Conservation (phyloP, 1,284 basidiomycete genomes). For the Leccinum proliferum region DNA sequence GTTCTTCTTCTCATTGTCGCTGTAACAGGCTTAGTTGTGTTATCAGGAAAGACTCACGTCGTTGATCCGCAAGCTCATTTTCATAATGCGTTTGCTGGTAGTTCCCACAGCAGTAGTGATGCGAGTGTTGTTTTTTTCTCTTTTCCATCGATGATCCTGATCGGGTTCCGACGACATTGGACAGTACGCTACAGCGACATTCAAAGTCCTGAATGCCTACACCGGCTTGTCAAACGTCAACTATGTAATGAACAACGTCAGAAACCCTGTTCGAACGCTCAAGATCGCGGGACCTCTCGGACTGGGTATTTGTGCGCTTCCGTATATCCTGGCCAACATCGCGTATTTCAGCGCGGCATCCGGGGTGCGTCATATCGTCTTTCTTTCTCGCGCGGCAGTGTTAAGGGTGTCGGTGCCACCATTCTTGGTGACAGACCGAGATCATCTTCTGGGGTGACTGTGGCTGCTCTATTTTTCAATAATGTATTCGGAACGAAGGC, state of each 20-base stretch:
- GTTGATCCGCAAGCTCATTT: conserved; percentile 42
- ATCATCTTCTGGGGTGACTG: conserved; percentile 43
- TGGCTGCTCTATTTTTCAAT: conserved; percentile 49
- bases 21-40: conserved; percentile 41
- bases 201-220: conserved; percentile 55
- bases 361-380: conserved; percentile 8
- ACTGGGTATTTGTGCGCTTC: conserved; percentile 37
- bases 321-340: conserved; percentile 50
- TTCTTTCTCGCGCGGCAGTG: no score
- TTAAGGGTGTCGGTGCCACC: background rate
- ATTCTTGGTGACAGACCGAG: conserved; percentile 27
- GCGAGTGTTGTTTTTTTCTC: conserved; percentile 21
- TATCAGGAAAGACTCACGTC: conserved; percentile 42
- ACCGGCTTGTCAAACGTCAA: conserved; percentile 50
- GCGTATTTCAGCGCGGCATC: conserved; percentile 42
- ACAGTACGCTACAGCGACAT: conserved; percentile 54
- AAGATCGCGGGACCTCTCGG: conserved; percentile 52
- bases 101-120: conserved; percentile 40
- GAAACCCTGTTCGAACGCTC: conserved; percentile 45
- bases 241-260: conserved; percentile 52
- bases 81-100: conserved; percentile 42
- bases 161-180: background rate
- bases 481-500: conserved; percentile 48
- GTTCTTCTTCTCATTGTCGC: conserved; percentile 23
- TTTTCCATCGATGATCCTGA: background rate